phyloP scores from a whole-genome alignment of 2,329 filamentous ascomycete genomes.

The Trichoderma polysporum region DNA sequence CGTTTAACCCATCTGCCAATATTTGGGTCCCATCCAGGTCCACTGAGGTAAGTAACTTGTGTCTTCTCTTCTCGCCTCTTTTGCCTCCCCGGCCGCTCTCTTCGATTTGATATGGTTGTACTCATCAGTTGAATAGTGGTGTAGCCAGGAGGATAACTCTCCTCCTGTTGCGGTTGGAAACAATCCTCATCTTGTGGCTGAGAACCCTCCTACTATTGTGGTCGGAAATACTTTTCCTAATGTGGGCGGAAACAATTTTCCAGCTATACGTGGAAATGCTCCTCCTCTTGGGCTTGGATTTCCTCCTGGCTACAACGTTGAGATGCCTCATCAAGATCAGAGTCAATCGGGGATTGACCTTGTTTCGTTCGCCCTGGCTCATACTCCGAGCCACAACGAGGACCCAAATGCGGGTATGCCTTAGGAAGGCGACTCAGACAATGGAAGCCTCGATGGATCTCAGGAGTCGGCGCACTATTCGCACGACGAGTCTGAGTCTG shows the following conservation, averaged over 20 bases:
- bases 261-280: background rate
- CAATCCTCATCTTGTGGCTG: background rate
- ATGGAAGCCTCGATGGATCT: background rate
- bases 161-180: background rate
- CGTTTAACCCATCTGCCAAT: slow-evolving; percentile 13
- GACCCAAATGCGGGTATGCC: slow-evolving; percentile 13
- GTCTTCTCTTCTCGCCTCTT: background rate
- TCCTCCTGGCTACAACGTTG: background rate
- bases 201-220: background rate
- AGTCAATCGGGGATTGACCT: background rate
- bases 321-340: background rate
- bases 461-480: background rate
- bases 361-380: slow-evolving; percentile 11
- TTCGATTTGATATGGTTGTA: background rate
- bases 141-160: background rate
- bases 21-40: background rate
- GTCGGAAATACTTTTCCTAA: background rate
- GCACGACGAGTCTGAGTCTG: background rate
- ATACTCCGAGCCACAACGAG: slow-evolving; percentile 16
- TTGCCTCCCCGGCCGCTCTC: background rate
- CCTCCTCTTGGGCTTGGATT: background rate
- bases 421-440: slow-evolving; percentile 24
- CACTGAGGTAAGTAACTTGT: background rate
- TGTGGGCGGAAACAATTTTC: background rate
- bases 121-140: background rate